Evolutionary conservation across 495 filamentous ascomycete species (phyloP), one percentile per base, ranked within the genome.

Genomic region (Chaetomium tenue): DNA sequence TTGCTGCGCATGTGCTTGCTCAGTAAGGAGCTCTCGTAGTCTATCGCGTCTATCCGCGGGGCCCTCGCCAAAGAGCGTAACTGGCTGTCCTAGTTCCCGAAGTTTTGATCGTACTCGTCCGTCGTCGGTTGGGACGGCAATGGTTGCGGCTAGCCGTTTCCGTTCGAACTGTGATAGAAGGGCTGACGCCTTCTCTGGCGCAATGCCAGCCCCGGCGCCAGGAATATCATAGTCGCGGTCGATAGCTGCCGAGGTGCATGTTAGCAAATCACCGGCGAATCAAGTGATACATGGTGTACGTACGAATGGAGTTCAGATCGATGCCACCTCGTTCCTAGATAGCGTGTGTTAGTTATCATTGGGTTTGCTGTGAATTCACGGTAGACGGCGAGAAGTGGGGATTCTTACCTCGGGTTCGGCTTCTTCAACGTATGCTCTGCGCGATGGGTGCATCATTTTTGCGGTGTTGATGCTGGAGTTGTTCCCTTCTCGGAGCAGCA

Each of bases 351-450:
- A 76, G 74, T 53, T 75, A 50, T 56, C 64, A 50, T 56, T 63
- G 54, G 59, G 70, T 70, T 72, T 61, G 46, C 67, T 68, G 75
- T 73, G 71, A 75, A 69, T 67, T 22, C 23, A 33, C 4, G 20
- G 52, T 60, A 55, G 22, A 63, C 28, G 25, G 20, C 59, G 28
- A 37, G 60, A 66, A 60, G 60, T 63, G 30, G 1, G 9, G 48
- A 22, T 3, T 67, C 88, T 84, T 85, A 92, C 90, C 81, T 90
- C 85, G 23, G 88, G 81, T 26, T 83, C 81, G 12, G 78, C 87
- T 70, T 97, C 94, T 81, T 97, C 94, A 66, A 97, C 91, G 77
- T 96, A 97, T n/a, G 94, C 93, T 75, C 93, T 89, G 68, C 94
- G 83, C 69, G 94, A 84, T 46, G 94, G 94, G 79, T 97, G 94